Conservation (phyloP, 345 rosid species). For the Passiflora organensis region DNA sequence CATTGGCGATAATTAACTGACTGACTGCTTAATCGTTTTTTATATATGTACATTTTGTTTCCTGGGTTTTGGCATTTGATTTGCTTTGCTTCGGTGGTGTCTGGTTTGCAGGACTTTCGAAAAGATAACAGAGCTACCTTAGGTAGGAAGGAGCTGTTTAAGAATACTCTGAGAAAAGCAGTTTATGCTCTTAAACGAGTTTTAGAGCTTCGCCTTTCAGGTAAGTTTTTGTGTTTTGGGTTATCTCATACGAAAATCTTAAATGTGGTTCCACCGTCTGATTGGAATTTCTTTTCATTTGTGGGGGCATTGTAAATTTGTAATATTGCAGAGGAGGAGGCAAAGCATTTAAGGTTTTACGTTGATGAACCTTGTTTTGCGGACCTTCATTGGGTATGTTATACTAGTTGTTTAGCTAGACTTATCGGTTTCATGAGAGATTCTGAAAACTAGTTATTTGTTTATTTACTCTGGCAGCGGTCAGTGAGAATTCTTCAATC, state of each 20-base stretch:
- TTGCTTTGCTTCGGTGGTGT: not conserved
- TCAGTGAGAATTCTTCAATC: too few relatives aligned
- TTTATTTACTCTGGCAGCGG: too few relatives aligned
- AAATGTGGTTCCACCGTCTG: not conserved
- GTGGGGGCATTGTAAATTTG: too few relatives aligned
- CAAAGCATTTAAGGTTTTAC: constrained; percentile 49
- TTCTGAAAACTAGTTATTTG: too few relatives aligned
- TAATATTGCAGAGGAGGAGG: constrained; percentile 82
- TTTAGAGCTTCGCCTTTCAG: constrained; percentile 74
- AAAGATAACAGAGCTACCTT: constrained; percentile 70
- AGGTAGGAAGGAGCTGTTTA: constrained; percentile 88
- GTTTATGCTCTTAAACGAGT: constrained; percentile 83
- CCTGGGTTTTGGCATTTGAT: not conserved
- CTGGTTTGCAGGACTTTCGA: constrained; percentile 48
- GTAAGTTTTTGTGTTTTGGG: too few relatives aligned
- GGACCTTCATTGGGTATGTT: constrained; percentile 90
- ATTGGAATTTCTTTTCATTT: not conserved
- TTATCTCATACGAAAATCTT: not conserved
- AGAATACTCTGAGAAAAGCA: constrained; percentile 72
- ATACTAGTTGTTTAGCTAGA: too few relatives aligned
- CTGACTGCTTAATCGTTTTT: too few relatives aligned
- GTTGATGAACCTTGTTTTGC: constrained; percentile 81
- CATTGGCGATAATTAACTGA: too few relatives aligned
- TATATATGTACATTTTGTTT: too few relatives aligned
- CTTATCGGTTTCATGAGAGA: too few relatives aligned